Evolutionary conservation across 2,329 filamentous ascomycete species (phyloP).

Genomic region (Cladosporium sp.): DNA sequence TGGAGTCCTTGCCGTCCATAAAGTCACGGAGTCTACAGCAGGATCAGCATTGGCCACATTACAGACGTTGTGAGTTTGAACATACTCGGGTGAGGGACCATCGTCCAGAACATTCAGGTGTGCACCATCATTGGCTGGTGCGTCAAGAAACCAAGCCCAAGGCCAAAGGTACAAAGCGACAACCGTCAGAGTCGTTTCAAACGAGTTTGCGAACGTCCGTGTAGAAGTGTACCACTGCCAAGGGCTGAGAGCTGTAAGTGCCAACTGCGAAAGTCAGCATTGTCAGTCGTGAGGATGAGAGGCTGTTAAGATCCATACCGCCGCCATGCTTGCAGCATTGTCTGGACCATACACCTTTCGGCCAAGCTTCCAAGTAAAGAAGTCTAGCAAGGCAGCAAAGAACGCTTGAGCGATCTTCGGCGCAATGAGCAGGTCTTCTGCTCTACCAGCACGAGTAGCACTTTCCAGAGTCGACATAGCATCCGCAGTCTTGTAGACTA

Average conservation of each 20-base stretch:
- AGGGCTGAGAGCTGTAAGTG: constrained; percentile 69
- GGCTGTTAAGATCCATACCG: constrained; percentile 38
- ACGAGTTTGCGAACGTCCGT: constrained; percentile 86
- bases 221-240: constrained; percentile 98
- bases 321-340: constrained; percentile 61
- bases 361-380: constrained; percentile 81
- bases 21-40: constrained; percentile 1
- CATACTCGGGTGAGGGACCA: background rate
- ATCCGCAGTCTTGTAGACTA: constrained; percentile 63
- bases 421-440: constrained; percentile 64
- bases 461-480: constrained; percentile 52
- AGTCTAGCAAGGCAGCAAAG: constrained; percentile 75
- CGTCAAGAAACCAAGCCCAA: constrained; percentile 54
- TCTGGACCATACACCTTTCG: constrained; percentile 65
- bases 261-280: constrained; percentile 48
- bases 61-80: background rate
- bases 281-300: no score
- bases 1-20: constrained; percentile 3
- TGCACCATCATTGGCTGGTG: background rate
- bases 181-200: constrained; percentile 84
- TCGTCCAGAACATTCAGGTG: background rate
- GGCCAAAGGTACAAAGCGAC: constrained; percentile 80
- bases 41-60: background rate
- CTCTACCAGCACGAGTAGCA: constrained; percentile 53
- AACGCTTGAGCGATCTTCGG: constrained; percentile 74